Base-by-base conservation (phyloP, 495 filamentous ascomycete species). In the Bathelium albidoporum region DNA sequence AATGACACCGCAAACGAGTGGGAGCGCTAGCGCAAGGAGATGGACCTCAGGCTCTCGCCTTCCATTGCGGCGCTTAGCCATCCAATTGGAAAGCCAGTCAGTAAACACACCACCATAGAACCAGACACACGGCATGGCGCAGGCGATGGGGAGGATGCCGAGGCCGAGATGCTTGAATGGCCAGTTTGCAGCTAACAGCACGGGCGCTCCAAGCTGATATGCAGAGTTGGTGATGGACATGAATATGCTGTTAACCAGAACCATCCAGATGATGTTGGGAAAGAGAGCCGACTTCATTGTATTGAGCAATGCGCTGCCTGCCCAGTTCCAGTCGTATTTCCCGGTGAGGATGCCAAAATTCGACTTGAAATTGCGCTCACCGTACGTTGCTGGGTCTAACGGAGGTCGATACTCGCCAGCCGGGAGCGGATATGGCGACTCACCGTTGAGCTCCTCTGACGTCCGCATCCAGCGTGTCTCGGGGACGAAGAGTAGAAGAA, bases 401-500 rank as follows among this genome's bases (percentile, higher is more conserved):
- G 31, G 44, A 39, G 66, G 66, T 5, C 70, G 64, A 45, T 62
- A 62, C 60, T 65, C 10, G 20, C 66, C 69, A 16, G 66, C 43
- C 1, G 34, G 29, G n/a, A 62, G 60, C 2, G 60, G 60, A 49
- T 24, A 62, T 28, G 43, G 34, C 14, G 60, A 49, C 1, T 62
- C 29, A 16, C 60, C 60, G 26, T 52, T 53, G 34, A 70, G 65
- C 60, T 67, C 68, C 32, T 65, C 62, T 22, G 32, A 58, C 31
- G 65, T 68, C 28, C 70, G 64, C 53, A 53, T 59, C 66, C 68
- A 72, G 32, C 68, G 65, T 11, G 70, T 70, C 60, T 72, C 70
- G 9, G 70, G 70, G 11, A 70, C 43, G 39, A 70, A 67, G 5
- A 60, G 36, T 16, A 68, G 11, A 43, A 72, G 59, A 32, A 68